A percentile compares a stretch with the other conserved stretches of the same genome.
Evolutionary conservation across 1,284 basidiomycete genomes (phyloP).

Genomic region (Ceratobasidium sp.): DNA sequence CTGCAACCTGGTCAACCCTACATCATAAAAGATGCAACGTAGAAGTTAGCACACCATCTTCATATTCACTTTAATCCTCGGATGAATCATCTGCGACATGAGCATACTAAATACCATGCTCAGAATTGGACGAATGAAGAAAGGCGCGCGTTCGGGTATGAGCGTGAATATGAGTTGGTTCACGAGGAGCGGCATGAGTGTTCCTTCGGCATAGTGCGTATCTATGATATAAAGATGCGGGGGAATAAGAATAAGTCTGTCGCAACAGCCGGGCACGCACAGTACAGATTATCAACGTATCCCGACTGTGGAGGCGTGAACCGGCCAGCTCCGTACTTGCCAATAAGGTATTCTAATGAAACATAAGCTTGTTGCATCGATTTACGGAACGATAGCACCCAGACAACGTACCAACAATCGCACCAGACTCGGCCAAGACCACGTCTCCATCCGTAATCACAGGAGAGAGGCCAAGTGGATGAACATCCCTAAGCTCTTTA

Average conservation of each 20-base stretch:
- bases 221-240: slow-evolving; percentile 22
- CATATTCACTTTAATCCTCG: slow-evolving; percentile 26
- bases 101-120: slow-evolving; percentile 39
- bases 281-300: slow-evolving; percentile 49
- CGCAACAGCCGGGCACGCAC: slow-evolving; percentile 21
- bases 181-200: slow-evolving; percentile 45
- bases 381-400: too few relatives aligned
- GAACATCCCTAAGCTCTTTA: slow-evolving; percentile 49
- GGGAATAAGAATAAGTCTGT: neutral
- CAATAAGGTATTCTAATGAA: slow-evolving; percentile 48
- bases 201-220: slow-evolving; percentile 50
- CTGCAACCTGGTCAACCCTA: slow-evolving; percentile 49
- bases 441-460: slow-evolving; percentile 64
- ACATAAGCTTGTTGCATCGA: neutral
- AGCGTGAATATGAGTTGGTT: slow-evolving; percentile 47
- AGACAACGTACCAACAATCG: slow-evolving; percentile 61
- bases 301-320: slow-evolving; percentile 43
- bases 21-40: neutral
- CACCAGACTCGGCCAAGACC: slow-evolving; percentile 64
- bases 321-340: slow-evolving; percentile 48
- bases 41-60: slow-evolving; percentile 41
- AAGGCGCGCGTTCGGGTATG: slow-evolving; percentile 42
- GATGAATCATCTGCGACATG: slow-evolving; percentile 41
- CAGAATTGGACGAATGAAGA: slow-evolving; percentile 47
- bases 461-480: slow-evolving; percentile 65